Evolutionary conservation across 2,329 filamentous ascomycete species (phyloP).

Genomic region (Diplodia corticola): DNA sequence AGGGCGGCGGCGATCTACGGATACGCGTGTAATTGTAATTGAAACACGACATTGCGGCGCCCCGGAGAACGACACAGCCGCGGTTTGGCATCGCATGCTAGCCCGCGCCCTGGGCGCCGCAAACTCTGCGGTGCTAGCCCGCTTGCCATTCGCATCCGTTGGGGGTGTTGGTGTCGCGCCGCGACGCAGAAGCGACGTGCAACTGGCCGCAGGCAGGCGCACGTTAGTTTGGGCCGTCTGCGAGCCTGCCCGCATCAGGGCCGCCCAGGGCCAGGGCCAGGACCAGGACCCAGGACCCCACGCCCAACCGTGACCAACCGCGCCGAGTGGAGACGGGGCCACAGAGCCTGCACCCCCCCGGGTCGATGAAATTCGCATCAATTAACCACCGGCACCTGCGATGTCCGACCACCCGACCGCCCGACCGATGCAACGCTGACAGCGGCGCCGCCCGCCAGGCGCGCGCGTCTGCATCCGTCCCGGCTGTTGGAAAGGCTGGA

Average conservation of each 20-base stretch:
- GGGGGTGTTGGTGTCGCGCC: constrained; percentile 7
- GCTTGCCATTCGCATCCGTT: background rate
- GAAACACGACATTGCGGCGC: no score
- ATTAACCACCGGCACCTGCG: background rate
- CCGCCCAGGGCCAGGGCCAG: no score
- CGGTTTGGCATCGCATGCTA: constrained; percentile 14
- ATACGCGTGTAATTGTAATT: constrained; percentile 14
- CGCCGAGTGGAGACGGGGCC: background rate
- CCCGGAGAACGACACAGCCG: constrained; percentile 22
- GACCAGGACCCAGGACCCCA: no score
- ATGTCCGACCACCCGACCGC: background rate
- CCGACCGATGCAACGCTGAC: background rate
- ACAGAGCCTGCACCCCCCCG: background rate
- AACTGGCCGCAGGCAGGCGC: background rate
- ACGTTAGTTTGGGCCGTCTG: background rate
- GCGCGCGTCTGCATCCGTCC: background rate
- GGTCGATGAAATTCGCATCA: background rate
- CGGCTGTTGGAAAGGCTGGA: background rate
- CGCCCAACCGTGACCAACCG: background rate
- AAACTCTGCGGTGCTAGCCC: background rate
- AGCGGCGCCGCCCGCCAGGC: background rate
- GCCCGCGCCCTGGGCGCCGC: background rate
- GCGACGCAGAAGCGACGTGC: background rate
- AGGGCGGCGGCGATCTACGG: constrained; percentile 7
- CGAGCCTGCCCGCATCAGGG: background rate